phyloP scores from a whole-genome alignment of 192 early-diverging fungal genomes.

The Kappamyces sp. region DNA sequence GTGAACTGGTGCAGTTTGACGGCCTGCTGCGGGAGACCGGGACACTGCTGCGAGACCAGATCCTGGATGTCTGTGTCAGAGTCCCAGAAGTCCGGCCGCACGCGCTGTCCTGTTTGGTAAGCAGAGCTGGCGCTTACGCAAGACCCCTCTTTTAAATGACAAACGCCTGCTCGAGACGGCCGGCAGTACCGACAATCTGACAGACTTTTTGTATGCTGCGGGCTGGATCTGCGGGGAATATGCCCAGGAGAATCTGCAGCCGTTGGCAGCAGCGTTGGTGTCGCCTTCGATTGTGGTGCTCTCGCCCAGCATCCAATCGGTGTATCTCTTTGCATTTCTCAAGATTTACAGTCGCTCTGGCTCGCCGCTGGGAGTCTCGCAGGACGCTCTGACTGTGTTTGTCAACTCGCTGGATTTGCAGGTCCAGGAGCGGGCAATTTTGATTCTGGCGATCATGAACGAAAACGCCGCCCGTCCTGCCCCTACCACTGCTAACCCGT shows the following conservation, averaged over 20 bases:
- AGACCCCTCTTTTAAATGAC: slow-evolving; percentile 69
- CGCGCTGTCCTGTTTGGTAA: slow-evolving; percentile 69
- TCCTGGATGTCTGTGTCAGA: slow-evolving; percentile 86
- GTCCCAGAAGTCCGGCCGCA: slow-evolving; percentile 77
- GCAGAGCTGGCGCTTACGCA: neutral
- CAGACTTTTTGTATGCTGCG: slow-evolving; percentile 73
- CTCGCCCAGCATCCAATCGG: slow-evolving; percentile 14
- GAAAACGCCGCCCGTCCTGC: slow-evolving; percentile 15
- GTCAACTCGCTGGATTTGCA: neutral
- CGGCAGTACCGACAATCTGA: slow-evolving; percentile 54
- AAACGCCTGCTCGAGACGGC: slow-evolving; percentile 51
- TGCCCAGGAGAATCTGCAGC: slow-evolving; percentile 1
- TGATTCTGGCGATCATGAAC: slow-evolving; percentile 10
- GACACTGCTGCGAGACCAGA: slow-evolving; percentile 56
- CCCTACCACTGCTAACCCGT: slow-evolving; percentile 5
- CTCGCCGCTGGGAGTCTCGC: neutral
- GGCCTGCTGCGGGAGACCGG: slow-evolving; percentile 65
- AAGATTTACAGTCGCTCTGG: slow-evolving; percentile 17
- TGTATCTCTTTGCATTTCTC: slow-evolving; percentile 27
- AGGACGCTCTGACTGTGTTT: slow-evolving; percentile 6
- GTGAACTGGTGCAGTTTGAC: slow-evolving; percentile 67
- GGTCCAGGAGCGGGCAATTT: slow-evolving; percentile 2
- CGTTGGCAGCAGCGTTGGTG: neutral
- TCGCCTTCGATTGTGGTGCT: neutral
- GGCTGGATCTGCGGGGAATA: slow-evolving; percentile 93